A percentile compares a stretch with the other conserved stretches of the same genome.
These are phyloP conservation scores for Globisporangium parvum DNA, from an alignment of 352 stramenopile species.

Conservation along the genomic window DNA sequence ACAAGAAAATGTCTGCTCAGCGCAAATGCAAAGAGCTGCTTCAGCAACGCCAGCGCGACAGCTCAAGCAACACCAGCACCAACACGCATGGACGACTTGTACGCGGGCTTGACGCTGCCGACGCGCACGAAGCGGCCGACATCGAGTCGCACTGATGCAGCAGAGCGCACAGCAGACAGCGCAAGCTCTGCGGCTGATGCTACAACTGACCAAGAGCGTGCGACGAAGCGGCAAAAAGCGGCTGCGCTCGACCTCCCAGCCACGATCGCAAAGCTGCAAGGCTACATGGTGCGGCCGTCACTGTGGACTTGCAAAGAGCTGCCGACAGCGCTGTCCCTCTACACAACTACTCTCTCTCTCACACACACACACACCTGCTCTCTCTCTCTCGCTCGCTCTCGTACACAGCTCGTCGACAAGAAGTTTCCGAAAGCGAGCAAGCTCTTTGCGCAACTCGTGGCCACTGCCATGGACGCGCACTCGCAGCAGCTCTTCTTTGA, in stretches of 20 bases:
- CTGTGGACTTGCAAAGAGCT: neutral
- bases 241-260: conserved; percentile 28
- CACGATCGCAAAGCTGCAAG: conserved; percentile 49
- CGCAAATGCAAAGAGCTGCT: no score
- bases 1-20: no score
- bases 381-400: neutral
- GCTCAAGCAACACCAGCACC: neutral
- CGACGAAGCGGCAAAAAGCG: conserved; percentile 22
- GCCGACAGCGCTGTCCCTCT: no score
- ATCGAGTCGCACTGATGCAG: neutral
- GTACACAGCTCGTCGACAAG: conserved; percentile 52
- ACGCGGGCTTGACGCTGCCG: conserved; percentile 42
- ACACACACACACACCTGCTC: neutral
- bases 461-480: conserved; percentile 11
- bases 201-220: neutral
- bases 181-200: neutral
- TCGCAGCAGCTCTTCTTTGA: conserved; percentile 36
- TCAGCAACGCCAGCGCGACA: no score
- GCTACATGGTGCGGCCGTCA: conserved; percentile 45
- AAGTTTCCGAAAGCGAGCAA: conserved; percentile 66
- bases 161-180: neutral
- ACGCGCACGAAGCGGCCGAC: conserved; percentile 37
- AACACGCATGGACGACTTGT: no score
- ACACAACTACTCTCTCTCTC: no score
- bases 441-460: conserved; percentile 47